Base-by-base conservation (phyloP, 2,329 filamentous ascomycete species). In the Fusarium austroafricanum region DNA sequence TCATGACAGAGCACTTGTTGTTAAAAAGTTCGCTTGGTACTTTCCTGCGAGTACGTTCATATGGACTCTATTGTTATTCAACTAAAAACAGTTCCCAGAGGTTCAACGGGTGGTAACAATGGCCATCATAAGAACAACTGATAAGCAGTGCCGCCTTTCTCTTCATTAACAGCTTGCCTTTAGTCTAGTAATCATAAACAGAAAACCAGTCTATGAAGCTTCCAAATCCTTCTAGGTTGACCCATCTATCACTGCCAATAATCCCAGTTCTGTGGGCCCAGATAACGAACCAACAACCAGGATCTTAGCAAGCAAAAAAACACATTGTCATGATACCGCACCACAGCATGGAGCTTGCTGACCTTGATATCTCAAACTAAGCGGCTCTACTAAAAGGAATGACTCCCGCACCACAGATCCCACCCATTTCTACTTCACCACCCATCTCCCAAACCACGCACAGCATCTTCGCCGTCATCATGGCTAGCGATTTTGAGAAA, bases 401-500 rank as follows among this genome's bases (percentile, higher is more conserved):
- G 66, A 46, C 44, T 44, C 37, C 64, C 55, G 61, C 68, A 40
- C 68, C 68, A 35, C 61, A 67, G 52, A 57, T 73, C 38, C 71
- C 71, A 20, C 70, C 70, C 21, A 55, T 73, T 20, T 38, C 60
- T 33, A 47, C 54, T 21, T 54, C 67, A 11, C 69, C 65, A n/a
- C 49, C 15, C n/a, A 52, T 67, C 49, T 51, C 68, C 28, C 53
- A 51, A 6, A 46, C 43, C 29, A 57, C 60, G 23, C 40, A 53
- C 35, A 44, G 51, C 23, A 55, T 59, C 26, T 57, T 67, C 33
- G 37, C 43, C 51, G 57, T 61, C 35, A 58, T 59, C 46, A 75
- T 77, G 74, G 67, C 71, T 21, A 59, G 76, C 53, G 79, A 84
- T 54, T 85, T 83, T 57, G 83, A 85, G 35, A 81, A 84, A 39